Conservation (phyloP, 1,284 basidiomycete species). For the Ustilago sp. region DNA sequence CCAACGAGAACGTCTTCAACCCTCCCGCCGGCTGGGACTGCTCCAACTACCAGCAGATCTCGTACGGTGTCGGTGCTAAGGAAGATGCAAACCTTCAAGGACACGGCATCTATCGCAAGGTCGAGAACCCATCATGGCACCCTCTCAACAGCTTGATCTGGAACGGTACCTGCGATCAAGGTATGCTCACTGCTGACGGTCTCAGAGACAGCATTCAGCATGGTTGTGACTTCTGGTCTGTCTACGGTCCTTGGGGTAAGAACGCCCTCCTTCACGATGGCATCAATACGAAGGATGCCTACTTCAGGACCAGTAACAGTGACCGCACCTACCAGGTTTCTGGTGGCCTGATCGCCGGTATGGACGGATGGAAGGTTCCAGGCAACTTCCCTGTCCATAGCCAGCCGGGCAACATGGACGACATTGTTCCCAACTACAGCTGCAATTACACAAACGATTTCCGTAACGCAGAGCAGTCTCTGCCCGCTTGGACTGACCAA, state of each 20-base stretch:
- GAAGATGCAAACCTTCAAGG: slow-evolving; percentile 16
- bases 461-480: slow-evolving; percentile 67
- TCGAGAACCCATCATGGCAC: slow-evolving; percentile 71
- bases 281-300: slow-evolving; percentile 70
- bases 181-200: slow-evolving; percentile 74
- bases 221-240: slow-evolving; percentile 74
- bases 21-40: slow-evolving; percentile 58
- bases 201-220: slow-evolving; percentile 73
- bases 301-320: slow-evolving; percentile 72
- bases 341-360: slow-evolving; percentile 73
- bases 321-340: slow-evolving; percentile 74
- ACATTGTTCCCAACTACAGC: slow-evolving; percentile 73
- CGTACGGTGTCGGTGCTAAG: slow-evolving; percentile 34
- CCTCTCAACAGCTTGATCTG: slow-evolving; percentile 74
- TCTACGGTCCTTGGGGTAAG: slow-evolving; percentile 71
- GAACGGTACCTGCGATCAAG: slow-evolving; percentile 74
- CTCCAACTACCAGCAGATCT: slow-evolving; percentile 42
- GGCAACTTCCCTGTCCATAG: slow-evolving; percentile 59
- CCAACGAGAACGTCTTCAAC: slow-evolving; percentile 72
- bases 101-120: slow-evolving; percentile 71
- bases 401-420: slow-evolving; percentile 70
- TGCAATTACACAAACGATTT: slow-evolving; percentile 73
- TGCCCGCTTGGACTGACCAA: slow-evolving; percentile 73
- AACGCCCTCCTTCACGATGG: slow-evolving; percentile 72
- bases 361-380: slow-evolving; percentile 68